Conservation (phyloP, 306 rosid genomes). For the Vachellia collinsii region DNA sequence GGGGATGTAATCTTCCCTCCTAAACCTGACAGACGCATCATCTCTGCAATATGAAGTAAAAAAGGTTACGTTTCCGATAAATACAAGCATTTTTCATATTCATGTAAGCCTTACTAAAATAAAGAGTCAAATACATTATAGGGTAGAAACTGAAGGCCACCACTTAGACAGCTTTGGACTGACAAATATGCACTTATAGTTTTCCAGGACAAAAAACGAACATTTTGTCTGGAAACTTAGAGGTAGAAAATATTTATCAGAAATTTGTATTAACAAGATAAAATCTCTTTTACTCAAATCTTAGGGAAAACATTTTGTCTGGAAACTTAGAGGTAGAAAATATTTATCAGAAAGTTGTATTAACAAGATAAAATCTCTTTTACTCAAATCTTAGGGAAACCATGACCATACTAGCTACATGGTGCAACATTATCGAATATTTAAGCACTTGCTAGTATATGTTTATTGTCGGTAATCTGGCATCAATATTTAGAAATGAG, state of each 20-base stretch:
- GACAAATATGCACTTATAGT: conserved; percentile 12
- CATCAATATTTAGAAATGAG: background rate
- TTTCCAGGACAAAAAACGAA: conserved; percentile 7
- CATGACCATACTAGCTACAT: background rate
- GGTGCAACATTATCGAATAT: background rate
- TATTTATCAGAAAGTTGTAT: background rate
- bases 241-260: background rate
- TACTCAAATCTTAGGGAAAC: background rate
- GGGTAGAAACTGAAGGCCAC: background rate
- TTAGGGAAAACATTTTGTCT: background rate
- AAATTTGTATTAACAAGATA: background rate
- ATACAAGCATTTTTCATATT: conserved; percentile 16
- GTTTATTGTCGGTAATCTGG: background rate
- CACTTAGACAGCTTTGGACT: background rate
- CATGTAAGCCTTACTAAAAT: conserved; percentile 4
- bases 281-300: background rate
- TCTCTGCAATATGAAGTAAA: conserved; percentile 60
- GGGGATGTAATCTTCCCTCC: conserved; percentile 73
- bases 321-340: conserved; percentile 8
- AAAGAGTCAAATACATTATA: conserved; percentile 1
- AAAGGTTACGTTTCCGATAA: conserved; percentile 34
- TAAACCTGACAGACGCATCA: conserved; percentile 68
- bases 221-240: conserved; percentile 1
- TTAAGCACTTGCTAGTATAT: background rate
- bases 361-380: background rate